A percentile compares a stretch with the other conserved stretches of the same genome.
phyloP scores from a whole-genome alignment of 148 eudicot genomes.

The Cornus suecica region DNA sequence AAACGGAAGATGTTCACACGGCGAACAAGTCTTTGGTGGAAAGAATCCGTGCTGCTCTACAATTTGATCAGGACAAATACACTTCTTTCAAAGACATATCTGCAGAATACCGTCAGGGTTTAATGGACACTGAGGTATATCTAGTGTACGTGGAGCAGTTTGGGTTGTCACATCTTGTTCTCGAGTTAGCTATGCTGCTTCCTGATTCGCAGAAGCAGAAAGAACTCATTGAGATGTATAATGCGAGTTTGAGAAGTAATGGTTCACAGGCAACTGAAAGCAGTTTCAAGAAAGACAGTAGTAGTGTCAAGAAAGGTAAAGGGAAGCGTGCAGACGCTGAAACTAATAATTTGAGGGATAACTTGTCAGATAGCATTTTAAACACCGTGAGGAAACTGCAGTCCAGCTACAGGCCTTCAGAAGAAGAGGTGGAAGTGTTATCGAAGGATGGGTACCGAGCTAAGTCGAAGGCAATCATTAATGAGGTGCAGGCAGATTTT shows the following conservation, averaged over 20 bases:
- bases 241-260: slow-evolving; percentile 34
- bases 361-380: slow-evolving; percentile 58
- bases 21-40: slow-evolving; percentile 95
- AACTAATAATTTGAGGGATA: slow-evolving; percentile 40
- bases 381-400: slow-evolving; percentile 68
- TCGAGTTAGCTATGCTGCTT: slow-evolving; percentile 73
- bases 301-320: slow-evolving; percentile 52
- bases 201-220: slow-evolving; percentile 76
- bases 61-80: slow-evolving; percentile 67
- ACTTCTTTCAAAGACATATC: slow-evolving; percentile 70
- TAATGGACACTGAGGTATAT: slow-evolving; percentile 63
- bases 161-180: slow-evolving; percentile 82
- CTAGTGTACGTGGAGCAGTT: slow-evolving; percentile 69
- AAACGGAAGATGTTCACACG: slow-evolving; percentile 62
- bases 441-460: slow-evolving; percentile 79
- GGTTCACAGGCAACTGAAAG: slow-evolving; percentile 30
- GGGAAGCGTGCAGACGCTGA: slow-evolving; percentile 47
- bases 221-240: slow-evolving; percentile 63
- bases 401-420: slow-evolving; percentile 50
- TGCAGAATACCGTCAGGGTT: slow-evolving; percentile 76
- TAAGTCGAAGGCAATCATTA: slow-evolving; percentile 31
- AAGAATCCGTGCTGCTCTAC: slow-evolving; percentile 69
- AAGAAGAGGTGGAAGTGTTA: slow-evolving; percentile 72
- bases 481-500: slow-evolving; percentile 25
- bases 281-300: slow-evolving; percentile 33